Evolutionary conservation across 2,329 filamentous ascomycete genomes (phyloP).

Genomic region (Fusarium luffae): DNA sequence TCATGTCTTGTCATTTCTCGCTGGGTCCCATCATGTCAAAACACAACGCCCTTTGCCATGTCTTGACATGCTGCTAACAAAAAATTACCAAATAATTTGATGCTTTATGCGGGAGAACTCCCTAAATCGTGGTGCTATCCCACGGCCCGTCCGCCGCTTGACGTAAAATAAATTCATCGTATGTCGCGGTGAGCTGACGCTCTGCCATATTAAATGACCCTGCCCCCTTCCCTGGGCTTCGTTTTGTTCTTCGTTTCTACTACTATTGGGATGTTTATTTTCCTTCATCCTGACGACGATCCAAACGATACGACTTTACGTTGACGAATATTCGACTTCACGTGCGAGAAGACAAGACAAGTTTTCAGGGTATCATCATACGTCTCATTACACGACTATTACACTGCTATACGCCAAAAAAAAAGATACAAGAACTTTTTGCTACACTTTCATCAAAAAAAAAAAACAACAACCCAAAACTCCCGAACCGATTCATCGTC

Average conservation of each 20-base stretch:
- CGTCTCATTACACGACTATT: conserved; percentile 38
- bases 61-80: conserved; percentile 15
- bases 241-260: not conserved
- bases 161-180: conserved; percentile 32
- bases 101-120: conserved; percentile 11
- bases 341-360: not conserved
- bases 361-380: conserved; percentile 45
- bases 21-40: conserved; percentile 22
- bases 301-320: not conserved
- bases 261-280: not conserved
- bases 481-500: conserved; percentile 1
- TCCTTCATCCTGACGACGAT: not conserved
- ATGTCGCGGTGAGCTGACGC: conserved; percentile 3
- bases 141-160: conserved; percentile 2
- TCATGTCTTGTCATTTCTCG: conserved; percentile 24
- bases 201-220: conserved; percentile 4
- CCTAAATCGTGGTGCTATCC: conserved; percentile 1
- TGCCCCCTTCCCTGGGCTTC: not conserved
- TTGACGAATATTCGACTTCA: conserved; percentile 4
- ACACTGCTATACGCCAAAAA: conserved; percentile 29
- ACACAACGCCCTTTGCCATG: conserved; percentile 27
- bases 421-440: conserved; percentile 24
- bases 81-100: conserved; percentile 35
- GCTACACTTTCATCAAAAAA: conserved; percentile 17
- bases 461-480: conserved; percentile 20